These are phyloP conservation scores for Linnemannia exigua DNA, from an alignment of 192 early-diverging fungal species.

Conservation along the genomic window DNA sequence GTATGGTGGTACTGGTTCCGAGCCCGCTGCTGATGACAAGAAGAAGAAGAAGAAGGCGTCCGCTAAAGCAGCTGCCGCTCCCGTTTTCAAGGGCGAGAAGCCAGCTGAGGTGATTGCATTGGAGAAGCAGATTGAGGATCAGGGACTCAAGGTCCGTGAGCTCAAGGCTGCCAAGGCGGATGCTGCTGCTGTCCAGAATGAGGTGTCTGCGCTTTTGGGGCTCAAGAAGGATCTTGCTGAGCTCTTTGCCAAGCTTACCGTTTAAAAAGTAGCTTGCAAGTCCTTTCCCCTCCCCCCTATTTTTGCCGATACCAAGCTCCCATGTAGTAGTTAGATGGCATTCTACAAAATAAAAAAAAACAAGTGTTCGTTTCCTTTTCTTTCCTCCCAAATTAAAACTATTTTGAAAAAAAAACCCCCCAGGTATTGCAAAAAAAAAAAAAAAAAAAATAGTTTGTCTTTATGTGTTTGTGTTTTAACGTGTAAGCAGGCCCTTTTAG, in stretches of 20 bases:
- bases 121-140: constrained; percentile 67
- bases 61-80: constrained; percentile 43
- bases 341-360: too few relatives aligned
- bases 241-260: constrained; percentile 59
- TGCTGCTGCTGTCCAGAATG: constrained; percentile 56
- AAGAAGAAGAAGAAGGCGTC: constrained; percentile 56
- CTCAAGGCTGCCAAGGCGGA: constrained; percentile 73
- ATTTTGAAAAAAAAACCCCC: not conserved
- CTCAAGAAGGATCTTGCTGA: constrained; percentile 61
- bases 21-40: constrained; percentile 40
- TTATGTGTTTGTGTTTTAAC: constrained; percentile 3
- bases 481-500: too few relatives aligned
- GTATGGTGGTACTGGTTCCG: constrained; percentile 80
- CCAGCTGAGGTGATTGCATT: constrained; percentile 64
- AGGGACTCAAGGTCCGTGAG: constrained; percentile 68
- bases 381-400: not conserved
- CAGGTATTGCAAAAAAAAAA: not conserved
- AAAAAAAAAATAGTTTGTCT: constrained; percentile 3
- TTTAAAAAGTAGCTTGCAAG: constrained; percentile 27
- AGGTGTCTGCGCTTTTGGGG: constrained; percentile 59
- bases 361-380: not conserved
- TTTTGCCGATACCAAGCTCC: not conserved
- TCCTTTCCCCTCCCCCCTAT: too few relatives aligned
- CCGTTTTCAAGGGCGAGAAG: constrained; percentile 61
- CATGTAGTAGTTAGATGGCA: too few relatives aligned